phyloP scores from a whole-genome alignment of 495 filamentous ascomycete genomes.

The Penicillium cataractarum region DNA sequence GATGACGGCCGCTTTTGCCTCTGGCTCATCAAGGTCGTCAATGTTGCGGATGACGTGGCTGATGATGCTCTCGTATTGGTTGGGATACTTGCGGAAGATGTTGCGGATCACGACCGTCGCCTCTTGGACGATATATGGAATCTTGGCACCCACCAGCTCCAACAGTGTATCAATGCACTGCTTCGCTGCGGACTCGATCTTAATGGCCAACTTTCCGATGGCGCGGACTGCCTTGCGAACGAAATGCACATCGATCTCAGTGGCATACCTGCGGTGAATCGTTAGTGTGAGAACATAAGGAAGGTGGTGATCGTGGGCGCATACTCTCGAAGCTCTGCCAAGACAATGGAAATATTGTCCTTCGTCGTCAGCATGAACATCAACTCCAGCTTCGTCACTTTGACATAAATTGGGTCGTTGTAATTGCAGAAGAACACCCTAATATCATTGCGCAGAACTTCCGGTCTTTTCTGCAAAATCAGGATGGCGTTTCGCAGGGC shows the following conservation, averaged over 20 bases:
- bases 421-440: slow-evolving; percentile 99
- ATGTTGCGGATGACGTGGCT: slow-evolving; percentile 92
- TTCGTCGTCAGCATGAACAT: slow-evolving; percentile 99
- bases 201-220: slow-evolving; percentile 97
- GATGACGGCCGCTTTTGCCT: slow-evolving; percentile 98
- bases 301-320: neutral
- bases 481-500: slow-evolving; percentile 92
- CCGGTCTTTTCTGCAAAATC: slow-evolving; percentile 89
- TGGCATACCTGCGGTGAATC: slow-evolving; percentile 67
- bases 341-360: slow-evolving; percentile 92
- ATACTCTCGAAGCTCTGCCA: slow-evolving; percentile 91
- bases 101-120: slow-evolving; percentile 99
- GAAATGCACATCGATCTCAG: slow-evolving; percentile 98
- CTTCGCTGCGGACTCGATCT: slow-evolving; percentile 91
- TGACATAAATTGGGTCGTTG: slow-evolving; percentile 99
- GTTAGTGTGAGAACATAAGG: slow-evolving; percentile 6
- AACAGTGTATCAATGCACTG: slow-evolving; percentile 91
- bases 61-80: slow-evolving; percentile 98
- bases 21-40: slow-evolving; percentile 96
- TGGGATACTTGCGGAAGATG: slow-evolving; percentile 98
- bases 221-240: slow-evolving; percentile 97
- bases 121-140: slow-evolving; percentile 99
- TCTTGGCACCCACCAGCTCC: slow-evolving; percentile 94
- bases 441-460: slow-evolving; percentile 95
- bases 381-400: slow-evolving; percentile 97